Evolutionary conservation across 495 filamentous ascomycete genomes (phyloP), one percentile per base, ranked within the genome.

Genomic region (Hyaloscypha variabilis): DNA sequence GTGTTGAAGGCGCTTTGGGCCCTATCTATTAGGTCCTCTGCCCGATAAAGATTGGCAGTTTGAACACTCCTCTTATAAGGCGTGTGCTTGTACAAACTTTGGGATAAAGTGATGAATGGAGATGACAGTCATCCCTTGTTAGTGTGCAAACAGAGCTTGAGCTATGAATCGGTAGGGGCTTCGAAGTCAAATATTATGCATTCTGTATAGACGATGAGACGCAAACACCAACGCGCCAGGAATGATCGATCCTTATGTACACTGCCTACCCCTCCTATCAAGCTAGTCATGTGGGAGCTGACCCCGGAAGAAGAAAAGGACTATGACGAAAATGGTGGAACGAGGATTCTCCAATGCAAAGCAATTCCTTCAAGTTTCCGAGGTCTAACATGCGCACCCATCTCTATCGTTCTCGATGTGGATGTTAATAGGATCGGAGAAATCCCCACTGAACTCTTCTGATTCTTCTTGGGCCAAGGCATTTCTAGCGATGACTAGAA

Each of bases 401-500:
- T 95, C 91, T 64, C 88, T 86, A 62, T 96, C 92, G 74, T 90
- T 91, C 78, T 96, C 92, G 64, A 97, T 86, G 78, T 96, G 90
- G 75, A 98, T 97, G 77, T 97, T 94, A 79, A 98, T 97, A 46
- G 95, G 94, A 74, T 97, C 96, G 64, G 91, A 91, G 79, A 96
- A 97, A 75, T 98, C 95, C 54, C 92, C 92, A 70, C 88, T 91
- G 76, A 86, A 90, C 74, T 97, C 94, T 74, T 96, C 93, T 1
- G 92, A 92, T 77, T 98, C 96, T 78, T 99, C 96, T 76, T 98
- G 95, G 6, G 92, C 91, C 26, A 99, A 83, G 13, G 96, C 95
- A 76, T 97, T 97, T 71, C 92, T 86, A 65, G 95, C 95, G 74
- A 99, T 98, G n/a, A 97, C 95, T 97, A 70, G 42, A 19, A 58